Evolutionary conservation across 2,329 filamentous ascomycete species (phyloP).

Genomic region (Alternaria infectoria): DNA sequence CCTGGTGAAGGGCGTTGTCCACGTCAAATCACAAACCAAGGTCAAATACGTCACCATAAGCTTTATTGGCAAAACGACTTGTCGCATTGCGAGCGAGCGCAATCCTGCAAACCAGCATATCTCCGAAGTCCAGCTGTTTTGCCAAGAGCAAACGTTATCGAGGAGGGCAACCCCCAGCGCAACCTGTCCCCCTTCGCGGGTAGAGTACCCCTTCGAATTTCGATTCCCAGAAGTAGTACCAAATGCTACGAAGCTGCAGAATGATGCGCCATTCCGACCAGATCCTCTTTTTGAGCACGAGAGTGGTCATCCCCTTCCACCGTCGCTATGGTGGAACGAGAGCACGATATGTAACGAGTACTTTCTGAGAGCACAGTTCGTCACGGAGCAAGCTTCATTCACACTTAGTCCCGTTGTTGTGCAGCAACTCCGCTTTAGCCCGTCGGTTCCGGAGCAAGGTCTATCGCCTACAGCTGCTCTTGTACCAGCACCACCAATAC

Average conservation of each 20-base stretch:
- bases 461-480: conserved; percentile 1
- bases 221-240: conserved; percentile 27
- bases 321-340: conserved; percentile 24
- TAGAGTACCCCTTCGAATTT: conserved; percentile 32
- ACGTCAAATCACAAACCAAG: conserved; percentile 18
- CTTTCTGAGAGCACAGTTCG: conserved; percentile 24
- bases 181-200: conserved; percentile 19
- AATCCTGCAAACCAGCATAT: conserved; percentile 20
- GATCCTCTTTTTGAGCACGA: conserved; percentile 18
- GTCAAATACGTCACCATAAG: conserved; percentile 21
- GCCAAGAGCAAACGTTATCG: conserved; percentile 14
- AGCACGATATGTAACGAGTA: conserved; percentile 25
- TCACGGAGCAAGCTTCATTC: conserved; percentile 20
- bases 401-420: conserved; percentile 21
- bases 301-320: conserved; percentile 22
- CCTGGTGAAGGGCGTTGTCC: conserved; percentile 24
- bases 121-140: conserved; percentile 18
- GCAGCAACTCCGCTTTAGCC: conserved; percentile 25
- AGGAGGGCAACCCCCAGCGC: conserved; percentile 14
- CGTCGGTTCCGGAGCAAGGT: conserved; percentile 18
- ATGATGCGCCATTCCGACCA: conserved; percentile 9
- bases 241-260: conserved; percentile 13
- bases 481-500: conserved; percentile 12
- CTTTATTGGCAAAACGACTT: conserved; percentile 25
- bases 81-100: conserved; percentile 21